Conservation (phyloP, 2,329 filamentous ascomycete genomes). For the Sclerotinia glacialis region DNA sequence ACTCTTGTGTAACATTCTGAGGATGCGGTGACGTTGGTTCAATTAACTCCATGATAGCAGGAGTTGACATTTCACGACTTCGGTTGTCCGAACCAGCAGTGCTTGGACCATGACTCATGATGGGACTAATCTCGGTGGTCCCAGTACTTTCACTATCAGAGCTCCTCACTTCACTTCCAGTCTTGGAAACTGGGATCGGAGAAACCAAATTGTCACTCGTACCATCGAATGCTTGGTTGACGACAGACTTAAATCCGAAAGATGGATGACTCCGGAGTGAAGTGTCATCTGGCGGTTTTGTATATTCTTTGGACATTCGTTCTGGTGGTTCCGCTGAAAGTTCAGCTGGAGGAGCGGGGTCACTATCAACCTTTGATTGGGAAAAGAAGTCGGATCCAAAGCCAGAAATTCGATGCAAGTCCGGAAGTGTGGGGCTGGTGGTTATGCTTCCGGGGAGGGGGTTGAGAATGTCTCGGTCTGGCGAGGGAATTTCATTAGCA, state of each 20-base stretch:
- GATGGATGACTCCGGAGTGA: conserved; percentile 52
- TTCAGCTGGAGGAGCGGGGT: conserved; percentile 5
- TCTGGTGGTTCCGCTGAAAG: conserved; percentile 8
- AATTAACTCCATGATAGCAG: conserved; percentile 54
- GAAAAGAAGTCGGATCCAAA: conserved; percentile 60
- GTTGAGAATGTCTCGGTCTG: conserved; percentile 7
- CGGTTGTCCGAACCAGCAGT: conserved; percentile 38
- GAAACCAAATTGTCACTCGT: conserved; percentile 51
- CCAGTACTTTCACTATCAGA: conserved; percentile 61
- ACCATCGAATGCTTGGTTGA: conserved; percentile 64
- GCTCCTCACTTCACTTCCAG: conserved; percentile 50
- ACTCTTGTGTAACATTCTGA: conserved; percentile 7
- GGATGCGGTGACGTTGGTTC: conserved; percentile 32
- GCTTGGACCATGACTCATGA: conserved; percentile 56
- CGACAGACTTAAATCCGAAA: conserved; percentile 56
- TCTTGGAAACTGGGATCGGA: conserved; percentile 49
- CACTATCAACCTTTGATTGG: conserved; percentile 24
- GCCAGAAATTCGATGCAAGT: conserved; percentile 56
- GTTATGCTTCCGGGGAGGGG: conserved; percentile 40
- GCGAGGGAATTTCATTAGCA: conserved; percentile 26
- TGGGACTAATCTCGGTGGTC: conserved; percentile 54
- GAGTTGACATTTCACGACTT: conserved; percentile 44
- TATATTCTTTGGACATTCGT: not conserved
- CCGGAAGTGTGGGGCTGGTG: conserved; percentile 56
- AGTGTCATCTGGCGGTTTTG: conserved; percentile 21